A percentile compares a stretch with the other conserved stretches of the same genome.
phyloP scores from a whole-genome alignment of 2,329 filamentous ascomycete genomes.

The Epichloe festucae region DNA sequence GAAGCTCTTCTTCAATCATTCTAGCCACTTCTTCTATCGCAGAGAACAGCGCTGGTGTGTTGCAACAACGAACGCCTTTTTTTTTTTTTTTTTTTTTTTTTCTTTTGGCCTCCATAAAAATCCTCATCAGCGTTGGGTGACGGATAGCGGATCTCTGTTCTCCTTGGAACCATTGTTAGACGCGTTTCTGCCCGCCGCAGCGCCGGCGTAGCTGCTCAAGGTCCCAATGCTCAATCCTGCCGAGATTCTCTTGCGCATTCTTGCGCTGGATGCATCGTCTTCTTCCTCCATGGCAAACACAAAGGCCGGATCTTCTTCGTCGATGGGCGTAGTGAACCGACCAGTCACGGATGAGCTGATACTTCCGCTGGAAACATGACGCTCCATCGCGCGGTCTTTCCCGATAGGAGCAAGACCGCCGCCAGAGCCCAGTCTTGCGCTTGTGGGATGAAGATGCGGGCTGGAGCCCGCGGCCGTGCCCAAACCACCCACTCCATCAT shows the following conservation, averaged over 20 bases:
- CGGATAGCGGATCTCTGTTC: constrained; percentile 15
- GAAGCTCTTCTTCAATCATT: not conserved
- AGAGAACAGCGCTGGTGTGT: not conserved
- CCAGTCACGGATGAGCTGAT: constrained; percentile 41
- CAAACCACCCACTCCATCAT: constrained; percentile 20
- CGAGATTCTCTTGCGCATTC: constrained; percentile 36
- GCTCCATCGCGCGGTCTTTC: constrained; percentile 33
- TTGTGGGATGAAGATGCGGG: constrained; percentile 38
- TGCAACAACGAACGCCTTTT: not conserved
- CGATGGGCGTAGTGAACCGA: constrained; percentile 50
- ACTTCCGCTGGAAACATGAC: constrained; percentile 47
- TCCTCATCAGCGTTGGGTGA: constrained; percentile 19
- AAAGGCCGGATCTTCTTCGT: constrained; percentile 51
- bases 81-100: not conserved
- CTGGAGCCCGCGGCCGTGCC: constrained; percentile 26
- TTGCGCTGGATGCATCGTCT: constrained; percentile 35
- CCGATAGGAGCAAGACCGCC: constrained; percentile 25
- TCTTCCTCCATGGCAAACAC: constrained; percentile 55
- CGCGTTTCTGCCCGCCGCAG: constrained; percentile 16
- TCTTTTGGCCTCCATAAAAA: not conserved
- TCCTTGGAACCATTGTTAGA: constrained; percentile 17
- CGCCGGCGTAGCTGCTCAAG: constrained; percentile 29
- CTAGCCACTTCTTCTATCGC: constrained; percentile 2
- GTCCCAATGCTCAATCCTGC: constrained; percentile 27
- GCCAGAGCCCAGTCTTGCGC: constrained; percentile 27